Percentiles rank a stretch among this genome's conserved stretches.
Evolutionary conservation across 1,139 yeast species (phyloP).

Genomic region (Protomyces macrosporus): DNA sequence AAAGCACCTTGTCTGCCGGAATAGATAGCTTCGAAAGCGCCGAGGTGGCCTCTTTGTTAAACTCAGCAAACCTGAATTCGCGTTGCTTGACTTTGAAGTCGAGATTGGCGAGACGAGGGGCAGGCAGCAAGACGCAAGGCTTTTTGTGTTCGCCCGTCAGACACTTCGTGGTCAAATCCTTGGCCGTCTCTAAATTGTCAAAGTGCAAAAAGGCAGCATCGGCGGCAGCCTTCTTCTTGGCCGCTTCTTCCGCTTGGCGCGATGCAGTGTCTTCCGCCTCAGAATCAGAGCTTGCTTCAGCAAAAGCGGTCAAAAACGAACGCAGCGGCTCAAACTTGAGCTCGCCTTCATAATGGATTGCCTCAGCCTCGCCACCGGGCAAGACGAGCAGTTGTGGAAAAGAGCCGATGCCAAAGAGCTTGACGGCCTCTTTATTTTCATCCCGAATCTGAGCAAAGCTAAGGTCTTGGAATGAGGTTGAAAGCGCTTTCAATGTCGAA

Average conservation of each 20-base stretch:
- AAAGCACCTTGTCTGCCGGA: neutral
- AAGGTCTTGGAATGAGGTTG: conserved; percentile 2
- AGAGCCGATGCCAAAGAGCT: neutral
- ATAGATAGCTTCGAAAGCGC: neutral
- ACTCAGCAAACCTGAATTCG: neutral
- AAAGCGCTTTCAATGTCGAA: conserved; percentile 12
- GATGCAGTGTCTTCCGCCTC: neutral
- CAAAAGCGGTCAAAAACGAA: neutral
- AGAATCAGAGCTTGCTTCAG: neutral
- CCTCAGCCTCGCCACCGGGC: conserved; percentile 3
- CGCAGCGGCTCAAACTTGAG: conserved; percentile 2
- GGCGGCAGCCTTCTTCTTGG: neutral
- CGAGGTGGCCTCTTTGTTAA: neutral
- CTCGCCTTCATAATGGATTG: neutral
- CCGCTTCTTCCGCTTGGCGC: neutral
- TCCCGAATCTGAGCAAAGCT: conserved; percentile 15
- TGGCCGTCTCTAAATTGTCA: neutral
- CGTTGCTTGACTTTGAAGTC: neutral
- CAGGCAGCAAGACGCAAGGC: neutral
- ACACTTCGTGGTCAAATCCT: neutral
- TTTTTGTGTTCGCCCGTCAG: neutral
- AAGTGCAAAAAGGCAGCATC: neutral
- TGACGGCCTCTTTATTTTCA: neutral
- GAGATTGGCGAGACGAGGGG: neutral
- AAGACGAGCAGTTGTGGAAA: conserved; percentile 2